Conservation (phyloP, 169 alveolate species). For the Babesia ovis region DNA sequence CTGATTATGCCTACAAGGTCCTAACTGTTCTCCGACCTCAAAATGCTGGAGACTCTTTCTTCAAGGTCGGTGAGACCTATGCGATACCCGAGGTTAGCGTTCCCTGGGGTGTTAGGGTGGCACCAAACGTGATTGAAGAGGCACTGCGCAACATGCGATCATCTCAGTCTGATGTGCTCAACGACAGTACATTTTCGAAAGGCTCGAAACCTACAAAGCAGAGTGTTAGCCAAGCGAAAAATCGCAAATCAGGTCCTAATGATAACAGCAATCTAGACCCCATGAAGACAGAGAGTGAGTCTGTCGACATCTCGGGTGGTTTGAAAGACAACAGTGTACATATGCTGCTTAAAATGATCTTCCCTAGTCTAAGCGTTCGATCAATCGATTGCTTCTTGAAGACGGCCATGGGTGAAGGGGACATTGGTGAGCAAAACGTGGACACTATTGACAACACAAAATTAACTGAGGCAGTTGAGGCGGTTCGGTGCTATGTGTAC, state of each 20-base stretch:
- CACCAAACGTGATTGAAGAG: constrained; percentile 3
- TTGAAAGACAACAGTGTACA: constrained; percentile 6
- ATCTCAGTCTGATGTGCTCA: background rate
- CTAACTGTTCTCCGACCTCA: constrained; percentile 70
- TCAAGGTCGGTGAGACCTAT: constrained; percentile 53
- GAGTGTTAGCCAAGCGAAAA: background rate
- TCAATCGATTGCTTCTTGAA: constrained; percentile 13
- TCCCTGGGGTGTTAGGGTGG: constrained; percentile 12
- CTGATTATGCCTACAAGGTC: constrained; percentile 88
- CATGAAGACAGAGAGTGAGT: background rate
- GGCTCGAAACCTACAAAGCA: background rate
- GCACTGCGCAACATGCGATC: background rate
- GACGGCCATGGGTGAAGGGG: constrained; percentile 7
- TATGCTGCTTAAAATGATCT: constrained; percentile 19
- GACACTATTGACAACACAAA: background rate
- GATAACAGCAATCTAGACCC: background rate
- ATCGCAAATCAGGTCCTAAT: background rate
- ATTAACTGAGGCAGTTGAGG: constrained; percentile 22
- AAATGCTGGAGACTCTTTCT: constrained; percentile 61
- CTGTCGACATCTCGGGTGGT: background rate
- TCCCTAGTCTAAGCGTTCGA: constrained; percentile 42
- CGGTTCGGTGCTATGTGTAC: constrained; percentile 17
- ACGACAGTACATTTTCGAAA: background rate
- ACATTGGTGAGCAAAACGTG: background rate
- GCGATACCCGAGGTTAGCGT: constrained; percentile 22